Base-by-base conservation (phyloP, 2,329 filamentous ascomycete species). In the Epichloe amarillans region DNA sequence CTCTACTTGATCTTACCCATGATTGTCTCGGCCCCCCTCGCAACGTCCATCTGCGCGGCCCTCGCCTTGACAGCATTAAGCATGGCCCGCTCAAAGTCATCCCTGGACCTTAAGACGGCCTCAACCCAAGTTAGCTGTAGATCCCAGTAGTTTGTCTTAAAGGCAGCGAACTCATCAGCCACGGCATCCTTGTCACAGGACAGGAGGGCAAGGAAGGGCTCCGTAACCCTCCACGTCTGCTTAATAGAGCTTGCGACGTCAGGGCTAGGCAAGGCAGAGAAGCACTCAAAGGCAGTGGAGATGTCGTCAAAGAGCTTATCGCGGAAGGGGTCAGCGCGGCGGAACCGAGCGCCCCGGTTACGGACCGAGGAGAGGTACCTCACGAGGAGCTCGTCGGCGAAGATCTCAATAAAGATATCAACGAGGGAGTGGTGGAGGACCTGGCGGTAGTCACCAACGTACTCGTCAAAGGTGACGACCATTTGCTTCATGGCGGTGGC, bases 291-390 rank as follows among this genome's bases (percentile, higher is more conserved):
- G 1, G 88, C 88, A 0, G 88, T 88, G 45, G 88, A 77, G 49
- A 98, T 82, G 64, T 98, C 93, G 68, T 94, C 88, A 69, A 88
- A 89, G 70, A 97, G 84, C 70, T 95, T 95, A 56, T 95, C 88
- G 52, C 85, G 84, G 71, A 90, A 96, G 2, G 88, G 88, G 60
- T 98, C 93, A 39, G 79, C 69, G 54, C 89, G 83, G 54, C 84
- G 83, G 75, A 98, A 95, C 64, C 90, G 91, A 60, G 85, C 89
- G 56, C 84, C 84, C 66, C 86, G 87, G 75, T 98, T 98, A 65
- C 86, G 86, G 33, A 97, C 86, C 40, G 82, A 78, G 40, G 78
- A 79, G 11, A 98, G 79, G 66, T 98, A 98, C 52, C 83, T 80
- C 26, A 90, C 79, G 3, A 98, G 82, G 15, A 98, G 78, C 68